Evolutionary conservation across 495 filamentous ascomycete genomes (phyloP).

Genomic region (Penicillium robsamsonii): DNA sequence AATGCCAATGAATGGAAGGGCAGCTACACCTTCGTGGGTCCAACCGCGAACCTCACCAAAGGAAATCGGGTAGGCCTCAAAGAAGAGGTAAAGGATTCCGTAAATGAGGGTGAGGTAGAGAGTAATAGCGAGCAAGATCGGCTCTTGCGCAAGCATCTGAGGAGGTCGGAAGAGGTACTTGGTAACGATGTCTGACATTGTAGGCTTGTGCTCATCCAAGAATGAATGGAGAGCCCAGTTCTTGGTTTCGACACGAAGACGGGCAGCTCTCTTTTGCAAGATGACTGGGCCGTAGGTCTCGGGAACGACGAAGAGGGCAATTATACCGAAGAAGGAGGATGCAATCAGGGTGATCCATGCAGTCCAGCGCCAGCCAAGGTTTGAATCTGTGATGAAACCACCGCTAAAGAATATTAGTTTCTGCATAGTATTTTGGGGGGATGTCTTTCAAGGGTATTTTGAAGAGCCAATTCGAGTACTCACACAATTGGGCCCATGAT

Average conservation of each 20-base stretch:
- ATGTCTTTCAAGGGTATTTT: neutral
- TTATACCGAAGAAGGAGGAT: slow-evolving; percentile 44
- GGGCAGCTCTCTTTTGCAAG: slow-evolving; percentile 53
- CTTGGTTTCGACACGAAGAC: slow-evolving; percentile 56
- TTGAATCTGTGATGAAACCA: slow-evolving; percentile 55
- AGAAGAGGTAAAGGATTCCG: slow-evolving; percentile 62
- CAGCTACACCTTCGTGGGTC: slow-evolving; percentile 45
- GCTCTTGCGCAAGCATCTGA: slow-evolving; percentile 58
- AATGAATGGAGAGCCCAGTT: slow-evolving; percentile 61
- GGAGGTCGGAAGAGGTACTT: slow-evolving; percentile 61
- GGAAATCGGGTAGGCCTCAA: slow-evolving; percentile 59
- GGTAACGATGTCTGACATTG: slow-evolving; percentile 41
- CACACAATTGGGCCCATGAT: slow-evolving; percentile 44
- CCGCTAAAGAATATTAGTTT: slow-evolving; percentile 36
- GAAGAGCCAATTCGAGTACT: slow-evolving; percentile 1
- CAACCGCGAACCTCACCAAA: slow-evolving; percentile 55
- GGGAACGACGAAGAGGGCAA: slow-evolving; percentile 51
- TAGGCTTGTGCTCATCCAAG: slow-evolving; percentile 54
- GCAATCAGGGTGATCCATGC: slow-evolving; percentile 64
- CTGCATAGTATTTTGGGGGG: neutral
- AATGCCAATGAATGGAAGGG: slow-evolving; percentile 60
- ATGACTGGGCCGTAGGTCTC: slow-evolving; percentile 62
- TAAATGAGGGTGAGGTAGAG: slow-evolving; percentile 55
- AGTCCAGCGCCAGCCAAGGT: slow-evolving; percentile 64
- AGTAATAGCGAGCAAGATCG: slow-evolving; percentile 56